A percentile compares a stretch with the other conserved stretches of the same genome.
Evolutionary conservation across 306 rosid genomes (phyloP).

Genomic region (Purshia tridentata): DNA sequence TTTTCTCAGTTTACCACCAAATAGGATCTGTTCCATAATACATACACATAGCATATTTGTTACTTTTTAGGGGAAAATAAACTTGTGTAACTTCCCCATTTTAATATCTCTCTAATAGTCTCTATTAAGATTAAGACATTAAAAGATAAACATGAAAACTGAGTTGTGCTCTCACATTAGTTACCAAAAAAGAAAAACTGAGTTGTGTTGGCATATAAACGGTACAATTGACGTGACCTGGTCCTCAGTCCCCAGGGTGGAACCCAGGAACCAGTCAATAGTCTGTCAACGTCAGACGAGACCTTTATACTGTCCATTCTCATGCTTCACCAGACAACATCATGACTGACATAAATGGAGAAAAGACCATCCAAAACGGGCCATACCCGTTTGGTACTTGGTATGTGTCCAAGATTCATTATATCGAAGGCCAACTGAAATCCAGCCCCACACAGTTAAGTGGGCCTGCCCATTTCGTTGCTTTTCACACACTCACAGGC

Average conservation of each 20-base stretch:
- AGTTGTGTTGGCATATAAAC: neutral
- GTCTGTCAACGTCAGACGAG: neutral
- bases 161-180: too few relatives aligned
- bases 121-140: too few relatives aligned
- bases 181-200: neutral
- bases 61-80: neutral
- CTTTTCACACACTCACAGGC: conserved; percentile 26
- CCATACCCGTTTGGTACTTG: conserved; percentile 9
- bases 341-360: neutral
- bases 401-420: neutral
- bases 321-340: conserved; percentile 7
- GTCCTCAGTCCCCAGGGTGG: neutral
- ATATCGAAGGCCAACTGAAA: conserved; percentile 26
- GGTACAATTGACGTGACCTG: neutral
- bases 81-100: too few relatives aligned
- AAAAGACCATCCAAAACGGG: conserved; percentile 9
- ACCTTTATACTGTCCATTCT: conserved; percentile 2
- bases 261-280: conserved; percentile 3
- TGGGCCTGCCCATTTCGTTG: conserved; percentile 12
- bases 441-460: conserved; percentile 16
- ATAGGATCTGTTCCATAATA: neutral
- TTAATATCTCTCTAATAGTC: too few relatives aligned
- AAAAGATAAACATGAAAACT: too few relatives aligned
- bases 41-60: too few relatives aligned
- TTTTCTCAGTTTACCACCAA: neutral